A percentile compares a stretch with the other conserved stretches of the same genome.
These are phyloP conservation scores for Spiraea crenata DNA, from an alignment of 331 rosid species.

Conservation along the genomic window DNA sequence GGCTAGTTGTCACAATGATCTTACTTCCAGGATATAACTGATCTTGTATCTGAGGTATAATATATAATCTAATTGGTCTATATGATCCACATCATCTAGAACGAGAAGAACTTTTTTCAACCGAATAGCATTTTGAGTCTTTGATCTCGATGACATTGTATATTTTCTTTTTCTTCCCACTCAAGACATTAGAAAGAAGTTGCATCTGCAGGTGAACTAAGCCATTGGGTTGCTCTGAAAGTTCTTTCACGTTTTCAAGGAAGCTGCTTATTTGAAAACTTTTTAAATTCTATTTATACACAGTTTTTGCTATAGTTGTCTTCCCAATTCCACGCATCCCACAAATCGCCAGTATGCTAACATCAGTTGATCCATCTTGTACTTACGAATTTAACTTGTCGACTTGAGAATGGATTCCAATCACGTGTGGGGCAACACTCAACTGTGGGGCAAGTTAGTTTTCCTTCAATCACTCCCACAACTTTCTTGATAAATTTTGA, in stretches of 20 bases:
- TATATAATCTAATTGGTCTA: constrained; percentile 9
- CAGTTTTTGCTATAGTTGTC: constrained; percentile 5
- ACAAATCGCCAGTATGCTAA: not conserved
- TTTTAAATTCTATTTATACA: not conserved
- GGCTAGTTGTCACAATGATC: constrained; percentile 13
- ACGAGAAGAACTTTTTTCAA: not conserved
- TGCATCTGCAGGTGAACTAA: constrained; percentile 5
- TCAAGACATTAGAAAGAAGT: too few relatives aligned
- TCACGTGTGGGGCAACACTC: not conserved
- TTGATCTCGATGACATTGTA: too few relatives aligned
- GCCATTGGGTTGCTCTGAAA: not conserved
- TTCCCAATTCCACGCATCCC: too few relatives aligned
- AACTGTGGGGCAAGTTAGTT: not conserved
- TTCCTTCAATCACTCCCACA: too few relatives aligned
- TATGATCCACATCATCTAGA: too few relatives aligned
- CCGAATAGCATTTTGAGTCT: not conserved
- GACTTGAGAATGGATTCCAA: not conserved
- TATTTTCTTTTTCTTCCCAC: too few relatives aligned
- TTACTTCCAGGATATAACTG: constrained; percentile 4
- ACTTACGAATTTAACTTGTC: not conserved
- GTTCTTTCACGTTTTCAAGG: not conserved
- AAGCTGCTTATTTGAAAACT: not conserved
- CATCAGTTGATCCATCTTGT: not conserved
- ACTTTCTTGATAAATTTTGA: constrained; percentile 9
- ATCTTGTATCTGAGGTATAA: not conserved